Evolutionary conservation across 106 monocot species (phyloP).

Genomic region (Dioscorea alata): DNA sequence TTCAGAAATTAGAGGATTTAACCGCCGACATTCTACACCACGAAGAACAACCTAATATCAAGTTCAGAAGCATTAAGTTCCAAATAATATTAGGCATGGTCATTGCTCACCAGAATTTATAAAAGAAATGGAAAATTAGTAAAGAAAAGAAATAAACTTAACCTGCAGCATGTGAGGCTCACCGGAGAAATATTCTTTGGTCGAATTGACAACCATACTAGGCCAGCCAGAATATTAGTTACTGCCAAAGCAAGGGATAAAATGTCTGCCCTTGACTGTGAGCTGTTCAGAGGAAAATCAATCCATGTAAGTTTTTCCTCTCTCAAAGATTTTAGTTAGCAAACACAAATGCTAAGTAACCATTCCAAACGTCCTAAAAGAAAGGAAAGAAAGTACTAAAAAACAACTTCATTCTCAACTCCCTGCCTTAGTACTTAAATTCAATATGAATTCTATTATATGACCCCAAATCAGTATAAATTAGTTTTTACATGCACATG

Average conservation of each 20-base stretch:
- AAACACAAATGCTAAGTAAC: too few species aligned
- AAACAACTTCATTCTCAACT: too few species aligned
- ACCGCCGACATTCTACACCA: conserved; percentile 54
- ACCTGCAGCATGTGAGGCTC: conserved; percentile 12
- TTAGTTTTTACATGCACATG: too few species aligned
- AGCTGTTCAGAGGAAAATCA: conserved; percentile 27
- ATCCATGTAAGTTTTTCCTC: too few species aligned
- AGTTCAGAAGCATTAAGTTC: neutral
- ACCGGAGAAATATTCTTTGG: conserved; percentile 80
- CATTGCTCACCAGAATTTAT: neutral
- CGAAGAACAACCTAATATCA: conserved; percentile 43
- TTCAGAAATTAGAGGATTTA: conserved; percentile 44
- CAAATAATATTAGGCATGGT: too few species aligned
- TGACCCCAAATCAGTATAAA: too few species aligned
- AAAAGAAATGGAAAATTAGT: neutral
- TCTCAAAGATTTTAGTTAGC: too few species aligned
- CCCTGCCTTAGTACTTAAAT: too few species aligned
- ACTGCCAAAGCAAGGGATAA: conserved; percentile 78
- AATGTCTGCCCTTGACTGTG: conserved; percentile 97
- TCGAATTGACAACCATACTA: conserved; percentile 90
- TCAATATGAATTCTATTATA: too few species aligned
- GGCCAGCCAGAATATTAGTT: conserved; percentile 76
- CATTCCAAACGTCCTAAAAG: too few species aligned
- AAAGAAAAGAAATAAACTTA: neutral
- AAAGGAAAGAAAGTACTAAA: too few species aligned